Evolutionary conservation across 1,284 basidiomycete species (phyloP), one percentile per base, ranked within the genome.

Genomic region (Puccinia coronata): DNA sequence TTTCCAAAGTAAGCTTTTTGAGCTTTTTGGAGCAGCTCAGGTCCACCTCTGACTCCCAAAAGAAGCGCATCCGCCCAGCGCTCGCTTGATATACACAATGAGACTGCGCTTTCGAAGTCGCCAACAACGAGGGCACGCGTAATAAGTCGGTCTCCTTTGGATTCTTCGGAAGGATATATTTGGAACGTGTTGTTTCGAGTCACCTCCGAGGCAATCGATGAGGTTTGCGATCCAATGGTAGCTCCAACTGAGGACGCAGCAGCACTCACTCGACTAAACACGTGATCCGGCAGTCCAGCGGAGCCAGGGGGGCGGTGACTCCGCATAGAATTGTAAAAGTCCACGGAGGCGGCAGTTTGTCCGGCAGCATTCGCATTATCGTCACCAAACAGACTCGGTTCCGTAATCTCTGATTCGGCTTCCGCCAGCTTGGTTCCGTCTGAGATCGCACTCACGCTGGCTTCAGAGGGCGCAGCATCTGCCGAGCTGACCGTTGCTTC

Each of bases 31-130:
- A 99, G 88, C n/a, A 99, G 91, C 65, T 95, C 93, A 0, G 92
- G 89, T 0, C 95, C 95, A 51, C 95, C 96, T 83, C 93, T 92
- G 31, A 94, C 95, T 53, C 96, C 95, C 16, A 98, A 90, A 14
- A 99, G 89, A 79, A 98, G 92, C 0, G 97, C 96, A 84, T 99
- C 96, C 6, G 96, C 96, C 84, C 91, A 98, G 57, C 95, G 91
- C 82, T 96, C 93, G 0, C 92, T 90, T 0, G 94, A 93, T 20
- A 99, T 89, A 86, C 95, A 97, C 9, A 99, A 89, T 14, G 93
- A 92, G 23, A 99, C 96, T 0, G 96, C 96, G 28, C 92, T 93
- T 83, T 92, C 90, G 84, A 98, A 98, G 87, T 99, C 96, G 51
- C 96, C 96, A 12, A 98, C 89, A 0, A 99, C 94, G 43, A 98